Evolutionary conservation across 2,329 filamentous ascomycete genomes (phyloP).

Genomic region (Alternaria novae-zelandiae): DNA sequence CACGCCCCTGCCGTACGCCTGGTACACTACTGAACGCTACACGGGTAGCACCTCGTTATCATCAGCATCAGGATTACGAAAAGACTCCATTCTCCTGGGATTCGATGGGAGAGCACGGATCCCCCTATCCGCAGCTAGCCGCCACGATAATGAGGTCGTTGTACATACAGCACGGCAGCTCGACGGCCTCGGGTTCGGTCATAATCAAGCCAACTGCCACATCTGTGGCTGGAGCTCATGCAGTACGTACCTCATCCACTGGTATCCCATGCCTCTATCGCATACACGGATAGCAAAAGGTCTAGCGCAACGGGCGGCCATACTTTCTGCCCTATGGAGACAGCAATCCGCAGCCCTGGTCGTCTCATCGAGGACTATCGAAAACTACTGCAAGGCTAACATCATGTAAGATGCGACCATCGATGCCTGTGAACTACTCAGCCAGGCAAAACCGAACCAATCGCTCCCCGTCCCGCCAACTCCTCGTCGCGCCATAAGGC

Average conservation of each 20-base stretch:
- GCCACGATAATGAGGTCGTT: not conserved
- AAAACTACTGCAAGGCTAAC: constrained; percentile 14
- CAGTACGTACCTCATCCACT: not conserved
- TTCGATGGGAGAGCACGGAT: not conserved
- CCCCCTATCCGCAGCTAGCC: not conserved
- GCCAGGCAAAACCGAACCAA: constrained; percentile 14
- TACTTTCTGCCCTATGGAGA: constrained; percentile 5
- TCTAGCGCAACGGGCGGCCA: constrained; percentile 1
- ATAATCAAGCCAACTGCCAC: not conserved
- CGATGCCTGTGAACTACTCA: not conserved
- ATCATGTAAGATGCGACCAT: constrained; percentile 4
- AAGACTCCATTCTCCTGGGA: not conserved
- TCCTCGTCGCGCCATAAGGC: not conserved
- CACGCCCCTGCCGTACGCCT: not conserved
- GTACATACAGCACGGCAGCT: constrained; percentile 1
- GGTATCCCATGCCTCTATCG: constrained; percentile 1
- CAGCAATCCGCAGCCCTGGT: constrained; percentile 1
- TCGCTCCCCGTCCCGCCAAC: not conserved
- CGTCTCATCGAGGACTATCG: constrained; percentile 5
- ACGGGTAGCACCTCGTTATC: not conserved
- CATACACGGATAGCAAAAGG: constrained; percentile 1
- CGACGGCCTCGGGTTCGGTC: not conserved
- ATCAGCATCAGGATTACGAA: constrained; percentile 9
- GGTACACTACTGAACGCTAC: constrained; percentile 5
- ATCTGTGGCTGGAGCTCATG: constrained; percentile 1